Evolutionary conservation across 2,329 filamentous ascomycete genomes (phyloP), one percentile per base, ranked within the genome.

Genomic region (Rhynchosporium graminicola): DNA sequence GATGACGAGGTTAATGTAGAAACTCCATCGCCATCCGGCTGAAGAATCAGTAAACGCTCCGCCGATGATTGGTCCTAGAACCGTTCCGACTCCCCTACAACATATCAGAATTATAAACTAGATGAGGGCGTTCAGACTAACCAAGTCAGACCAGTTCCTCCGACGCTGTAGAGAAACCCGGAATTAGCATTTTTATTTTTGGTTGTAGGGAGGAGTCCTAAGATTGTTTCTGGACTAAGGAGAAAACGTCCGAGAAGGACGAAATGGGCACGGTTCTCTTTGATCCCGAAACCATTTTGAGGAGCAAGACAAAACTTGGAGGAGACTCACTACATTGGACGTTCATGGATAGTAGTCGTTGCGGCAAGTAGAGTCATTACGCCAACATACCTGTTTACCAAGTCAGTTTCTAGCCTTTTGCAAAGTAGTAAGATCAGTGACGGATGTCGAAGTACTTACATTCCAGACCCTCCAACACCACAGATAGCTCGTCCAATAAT

Each of bases 1-100:
- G 0, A 81, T 76, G 52, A 81, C 73, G 0, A 86, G 75, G 66
- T 63, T 63, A 15, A 63, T 80, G 67, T 87, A 87, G 61, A 82
- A 82, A 0, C 74, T 74, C 76, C 77, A 81, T 48, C 80, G 65
- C 80, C 80, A 83, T 0, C 75, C 77, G 0, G 76, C 79, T 0
- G 72, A 62, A 6, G 71, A 76, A 29, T 77, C 76, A 5, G 73
- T 73, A 47, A 83, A 81, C 0, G 76, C 78, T 20, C 80, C 80
- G 15, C 80, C 80, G 12, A 82, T 71, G 10, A 82, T 73, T 0
- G 80, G 81, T 0, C 81, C 81, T 1, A 82, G 69, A 4, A 81
- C 51, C 2, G 51, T 54, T 4, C 51, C 51, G 10, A 54, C 33
- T 13, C 51, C 51, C 75, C 4, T 57, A 20, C 5, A 12, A 7